phyloP scores from a whole-genome alignment of 73 alveolate genomes.

The Paramecium bursaria region DNA sequence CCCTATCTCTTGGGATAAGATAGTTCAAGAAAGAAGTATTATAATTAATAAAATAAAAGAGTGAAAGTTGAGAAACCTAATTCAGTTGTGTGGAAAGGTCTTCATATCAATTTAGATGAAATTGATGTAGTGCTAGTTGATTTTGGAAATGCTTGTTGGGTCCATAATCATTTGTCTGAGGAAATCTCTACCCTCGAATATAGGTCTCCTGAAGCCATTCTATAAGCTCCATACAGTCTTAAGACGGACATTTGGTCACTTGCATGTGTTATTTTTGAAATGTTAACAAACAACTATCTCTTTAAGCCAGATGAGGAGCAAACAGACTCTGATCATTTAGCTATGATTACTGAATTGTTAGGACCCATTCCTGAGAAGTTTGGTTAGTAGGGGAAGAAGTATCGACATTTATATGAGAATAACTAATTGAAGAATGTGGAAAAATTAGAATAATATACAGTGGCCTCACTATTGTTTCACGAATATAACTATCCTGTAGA shows the following conservation, averaged over 20 bases:
- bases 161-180: slow-evolving; percentile 67
- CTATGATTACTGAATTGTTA: slow-evolving; percentile 75
- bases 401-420: no score
- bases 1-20: background rate
- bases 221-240: slow-evolving; percentile 76
- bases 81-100: slow-evolving; percentile 60
- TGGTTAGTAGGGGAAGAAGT: no score
- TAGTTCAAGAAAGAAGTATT: background rate
- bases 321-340: slow-evolving; percentile 82
- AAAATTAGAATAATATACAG: no score
- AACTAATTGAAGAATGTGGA: no score
- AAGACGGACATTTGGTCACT: slow-evolving; percentile 85
- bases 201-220: slow-evolving; percentile 91
- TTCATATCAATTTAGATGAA: slow-evolving; percentile 25
- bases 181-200: slow-evolving; percentile 84
- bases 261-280: slow-evolving; percentile 87
- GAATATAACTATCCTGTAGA: no score
- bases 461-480: no score
- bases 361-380: no score
- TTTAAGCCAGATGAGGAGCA: slow-evolving; percentile 75
- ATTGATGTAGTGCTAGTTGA: slow-evolving; percentile 76
- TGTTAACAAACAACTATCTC: slow-evolving; percentile 85
- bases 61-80: slow-evolving; percentile 35
- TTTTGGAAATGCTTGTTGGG: slow-evolving; percentile 83
- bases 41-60: slow-evolving; percentile 28